Evolutionary conservation across 768 basidiomycete species (phyloP), one percentile per base, ranked within the genome.

Genomic region (Hypholoma fasciculare): DNA sequence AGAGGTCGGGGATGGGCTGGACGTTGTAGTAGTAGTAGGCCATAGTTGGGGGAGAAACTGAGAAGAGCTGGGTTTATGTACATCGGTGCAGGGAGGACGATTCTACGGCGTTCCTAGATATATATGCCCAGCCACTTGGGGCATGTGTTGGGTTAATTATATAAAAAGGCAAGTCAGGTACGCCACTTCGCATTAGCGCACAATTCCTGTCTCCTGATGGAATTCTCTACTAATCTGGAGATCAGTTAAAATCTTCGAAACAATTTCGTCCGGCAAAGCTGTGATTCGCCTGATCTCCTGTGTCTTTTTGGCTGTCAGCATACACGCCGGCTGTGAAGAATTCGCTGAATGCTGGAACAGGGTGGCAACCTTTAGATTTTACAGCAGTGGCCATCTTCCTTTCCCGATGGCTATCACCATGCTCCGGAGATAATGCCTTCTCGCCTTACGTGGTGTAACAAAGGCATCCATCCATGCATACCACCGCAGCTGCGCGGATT

Each of bases 91-190:
- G 61, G 44, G 62, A 52, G 49, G 48, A 61, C 57, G 58, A 58
- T 65, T 63, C 63, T 64, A 63, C 64, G 65, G 65, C 62, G 67
- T 67, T 70, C 69, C 59, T 66, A 63, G 61, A 52, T 36, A 51
- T 43, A 46, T 27, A 42, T 63, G 69, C 63, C 66, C 65, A 64
- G 62, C 65, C 65, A 65, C 61, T 63, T 63, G 67, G 63, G 67
- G 68, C 69, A 71, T 71, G 67, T 69, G 66, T 69, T 67, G 62
- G 57, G 63, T 63, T 66, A 70, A 70, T 67, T 70, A 65, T 67
- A 66, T 60, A 56, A 58, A 49, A 39, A 61, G 63, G 65, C 70
- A 68, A 69, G 71, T 69, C 71, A 74, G 72, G 72, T 67, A 73
- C 72, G 63, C 65, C 68, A 65, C 64, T 7, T 20, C 23, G 3